These are phyloP conservation scores for Dendrobium officinale DNA, from an alignment of 106 monocot genomes.

Conservation along the genomic window DNA sequence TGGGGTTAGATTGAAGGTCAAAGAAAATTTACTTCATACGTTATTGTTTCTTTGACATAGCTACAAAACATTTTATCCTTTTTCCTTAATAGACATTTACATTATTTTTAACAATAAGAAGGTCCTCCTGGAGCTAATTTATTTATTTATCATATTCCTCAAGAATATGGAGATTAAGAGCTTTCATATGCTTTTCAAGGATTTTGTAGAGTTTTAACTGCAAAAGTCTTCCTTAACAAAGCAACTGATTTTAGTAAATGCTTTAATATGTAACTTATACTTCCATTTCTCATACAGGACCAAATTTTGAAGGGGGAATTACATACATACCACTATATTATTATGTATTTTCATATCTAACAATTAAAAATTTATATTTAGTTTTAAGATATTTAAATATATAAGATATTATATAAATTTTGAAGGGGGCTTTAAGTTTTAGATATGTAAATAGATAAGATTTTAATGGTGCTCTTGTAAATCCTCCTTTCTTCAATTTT, in stretches of 20 bases:
- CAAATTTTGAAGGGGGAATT: background rate
- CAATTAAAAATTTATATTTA: no score
- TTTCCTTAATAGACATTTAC: background rate
- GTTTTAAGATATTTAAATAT: no score
- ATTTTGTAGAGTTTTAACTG: slow-evolving; percentile 86
- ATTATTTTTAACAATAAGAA: background rate
- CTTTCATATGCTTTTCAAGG: slow-evolving; percentile 76
- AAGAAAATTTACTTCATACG: background rate
- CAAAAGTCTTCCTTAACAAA: slow-evolving; percentile 94
- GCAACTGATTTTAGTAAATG: slow-evolving; percentile 95
- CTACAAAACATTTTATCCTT: background rate
- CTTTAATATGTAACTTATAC: slow-evolving; percentile 54
- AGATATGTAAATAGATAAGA: background rate
- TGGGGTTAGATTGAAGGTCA: slow-evolving; percentile 76
- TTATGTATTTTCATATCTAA: no score
- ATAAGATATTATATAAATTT: no score
- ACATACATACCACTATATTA: no score
- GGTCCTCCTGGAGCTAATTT: slow-evolving; percentile 98
- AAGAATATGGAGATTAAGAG: slow-evolving; percentile 87
- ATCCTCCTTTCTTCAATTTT: background rate
- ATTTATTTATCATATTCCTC: slow-evolving; percentile 98
- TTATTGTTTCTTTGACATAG: background rate
- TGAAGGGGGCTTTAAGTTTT: no score
- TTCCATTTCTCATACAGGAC: background rate
- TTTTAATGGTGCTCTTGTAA: background rate